A percentile compares a stretch with the other conserved stretches of the same genome.
These are phyloP conservation scores for Magnolia officinalis DNA, from an alignment of 164 flowering plant genomes.

Conservation along the genomic window DNA sequence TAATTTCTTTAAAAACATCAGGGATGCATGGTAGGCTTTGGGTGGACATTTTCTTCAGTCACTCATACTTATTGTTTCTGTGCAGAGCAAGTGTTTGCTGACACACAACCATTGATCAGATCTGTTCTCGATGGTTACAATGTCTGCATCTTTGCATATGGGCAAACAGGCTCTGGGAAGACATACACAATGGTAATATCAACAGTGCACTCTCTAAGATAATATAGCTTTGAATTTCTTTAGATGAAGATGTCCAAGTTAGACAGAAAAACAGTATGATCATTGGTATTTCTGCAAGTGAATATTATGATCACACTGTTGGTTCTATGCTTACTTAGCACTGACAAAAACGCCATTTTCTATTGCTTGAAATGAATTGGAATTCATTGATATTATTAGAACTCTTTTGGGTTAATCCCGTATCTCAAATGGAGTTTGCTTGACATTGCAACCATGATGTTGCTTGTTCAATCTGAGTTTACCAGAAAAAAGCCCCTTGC, in stretches of 20 bases:
- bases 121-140: constrained; percentile 89
- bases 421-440: not conserved
- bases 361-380: not conserved
- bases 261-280: not conserved
- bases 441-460: not conserved
- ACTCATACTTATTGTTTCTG: not conserved
- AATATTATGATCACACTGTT: not conserved
- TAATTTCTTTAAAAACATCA: not conserved
- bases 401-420: not conserved
- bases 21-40: not conserved
- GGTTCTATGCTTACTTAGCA: not conserved
- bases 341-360: too few relatives aligned
- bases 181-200: constrained; percentile 85
- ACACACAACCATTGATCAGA: constrained; percentile 74
- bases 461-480: not conserved
- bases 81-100: constrained; percentile 80
- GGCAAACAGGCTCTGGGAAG: constrained; percentile 97
- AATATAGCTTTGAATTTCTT: too few relatives aligned
- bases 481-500: not conserved
- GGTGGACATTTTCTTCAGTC: not conserved
- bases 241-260: too few relatives aligned
- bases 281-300: not conserved
- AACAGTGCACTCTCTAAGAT: not conserved
- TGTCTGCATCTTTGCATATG: constrained; percentile 95
- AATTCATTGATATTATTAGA: not conserved